Conservation (phyloP, 768 basidiomycete species). For the Kwoniella shandongensis region DNA sequence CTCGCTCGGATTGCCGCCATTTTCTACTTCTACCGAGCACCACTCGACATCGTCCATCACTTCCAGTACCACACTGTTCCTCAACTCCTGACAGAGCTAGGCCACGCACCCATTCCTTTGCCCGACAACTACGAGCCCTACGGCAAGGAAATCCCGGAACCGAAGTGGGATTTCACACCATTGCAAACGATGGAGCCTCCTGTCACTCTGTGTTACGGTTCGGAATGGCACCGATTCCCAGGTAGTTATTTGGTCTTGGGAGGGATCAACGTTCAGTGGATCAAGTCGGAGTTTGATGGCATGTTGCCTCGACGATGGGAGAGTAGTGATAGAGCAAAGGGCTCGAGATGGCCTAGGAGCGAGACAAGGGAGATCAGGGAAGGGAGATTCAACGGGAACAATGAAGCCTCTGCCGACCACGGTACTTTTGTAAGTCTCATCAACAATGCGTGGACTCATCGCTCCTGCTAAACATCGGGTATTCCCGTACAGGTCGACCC, state of each 20-base stretch:
- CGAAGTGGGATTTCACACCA: constrained; percentile 59
- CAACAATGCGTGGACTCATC: too few species aligned
- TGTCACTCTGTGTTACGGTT: constrained; percentile 77
- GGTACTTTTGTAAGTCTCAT: constrained; percentile 70
- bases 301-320: constrained; percentile 82
- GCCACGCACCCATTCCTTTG: constrained; percentile 47
- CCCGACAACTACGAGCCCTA: constrained; percentile 51
- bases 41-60: constrained; percentile 67
- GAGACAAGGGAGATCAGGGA: constrained; percentile 65
- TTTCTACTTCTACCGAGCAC: constrained; percentile 86
- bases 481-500: constrained; percentile 63
- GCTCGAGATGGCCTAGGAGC: constrained; percentile 61
- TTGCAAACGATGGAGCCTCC: constrained; percentile 64
- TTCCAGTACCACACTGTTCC: constrained; percentile 81
- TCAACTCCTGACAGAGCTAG: constrained; percentile 62
- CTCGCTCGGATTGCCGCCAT: constrained; percentile 76
- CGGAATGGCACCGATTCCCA: constrained; percentile 96
- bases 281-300: constrained; percentile 89
- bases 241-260: constrained; percentile 84
- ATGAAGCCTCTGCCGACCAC: constrained; percentile 64
- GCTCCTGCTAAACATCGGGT: neutral
- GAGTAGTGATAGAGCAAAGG: constrained; percentile 44
- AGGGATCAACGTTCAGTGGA: constrained; percentile 76
- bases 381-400: constrained; percentile 77
- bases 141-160: constrained; percentile 60